Conservation (phyloP, 1,284 basidiomycete genomes). For the Cutaneotrichosporon curvatum region DNA sequence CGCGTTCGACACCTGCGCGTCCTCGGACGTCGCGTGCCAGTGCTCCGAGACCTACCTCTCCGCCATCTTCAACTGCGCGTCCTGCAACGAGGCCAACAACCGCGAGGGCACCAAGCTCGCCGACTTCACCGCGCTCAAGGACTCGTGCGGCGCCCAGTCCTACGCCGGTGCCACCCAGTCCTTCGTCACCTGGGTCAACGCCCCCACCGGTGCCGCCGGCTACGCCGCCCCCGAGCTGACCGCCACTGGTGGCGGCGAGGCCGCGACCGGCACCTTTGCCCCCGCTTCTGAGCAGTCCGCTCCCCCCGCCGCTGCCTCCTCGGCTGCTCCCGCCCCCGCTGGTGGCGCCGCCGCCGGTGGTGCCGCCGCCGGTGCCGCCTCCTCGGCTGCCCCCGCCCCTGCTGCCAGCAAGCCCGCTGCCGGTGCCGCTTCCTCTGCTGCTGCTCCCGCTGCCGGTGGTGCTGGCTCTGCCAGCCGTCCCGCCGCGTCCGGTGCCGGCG, state of each 20-base stretch:
- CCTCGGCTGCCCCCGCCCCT: conserved; percentile 8
- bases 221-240: conserved; percentile 40
- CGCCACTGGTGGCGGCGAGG: conserved; percentile 38
- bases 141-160: conserved; percentile 38
- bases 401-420: conserved; percentile 11
- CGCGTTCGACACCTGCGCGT: conserved; percentile 35
- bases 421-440: conserved; percentile 13
- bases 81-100: conserved; percentile 44
- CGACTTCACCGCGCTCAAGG: conserved; percentile 36
- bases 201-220: conserved; percentile 21
- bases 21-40: conserved; percentile 38
- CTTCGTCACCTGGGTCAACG: conserved; percentile 27
- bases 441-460: conserved; percentile 5
- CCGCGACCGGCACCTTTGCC: conserved; percentile 30
- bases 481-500: conserved; percentile 5
- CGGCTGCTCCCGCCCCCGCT: conserved; percentile 5
- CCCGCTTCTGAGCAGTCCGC: conserved; percentile 3
- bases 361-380: conserved; percentile 6
- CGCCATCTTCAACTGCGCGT: conserved; percentile 45
- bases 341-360: conserved; percentile 5
- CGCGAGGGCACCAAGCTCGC: conserved; percentile 28
- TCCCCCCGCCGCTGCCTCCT: conserved; percentile 7
- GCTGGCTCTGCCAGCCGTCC: conserved; percentile 8
- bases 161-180: conserved; percentile 31
- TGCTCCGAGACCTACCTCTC: conserved; percentile 37